Evolutionary conservation across 1,284 basidiomycete genomes (phyloP).

Genomic region (Porodaedalea pini): DNA sequence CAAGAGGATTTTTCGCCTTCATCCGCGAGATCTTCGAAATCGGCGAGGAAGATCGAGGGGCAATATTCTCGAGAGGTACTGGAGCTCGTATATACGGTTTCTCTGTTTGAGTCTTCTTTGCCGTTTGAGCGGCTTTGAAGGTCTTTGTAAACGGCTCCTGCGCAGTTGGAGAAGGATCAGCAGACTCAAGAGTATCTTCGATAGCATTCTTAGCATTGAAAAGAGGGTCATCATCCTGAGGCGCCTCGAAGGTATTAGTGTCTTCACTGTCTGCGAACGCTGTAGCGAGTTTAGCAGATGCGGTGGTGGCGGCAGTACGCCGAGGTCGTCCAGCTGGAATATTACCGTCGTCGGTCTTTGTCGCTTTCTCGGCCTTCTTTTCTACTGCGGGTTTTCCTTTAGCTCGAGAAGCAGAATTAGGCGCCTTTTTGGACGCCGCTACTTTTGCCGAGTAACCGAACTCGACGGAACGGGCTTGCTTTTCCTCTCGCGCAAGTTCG

Average conservation of each 20-base stretch:
- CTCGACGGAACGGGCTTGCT: too few relatives aligned
- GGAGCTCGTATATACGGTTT: neutral
- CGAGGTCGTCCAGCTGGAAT: neutral
- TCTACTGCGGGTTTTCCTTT: neutral
- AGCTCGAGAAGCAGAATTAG: neutral
- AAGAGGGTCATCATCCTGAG: neutral
- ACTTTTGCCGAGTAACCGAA: too few relatives aligned
- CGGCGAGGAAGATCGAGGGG: conserved; percentile 7
- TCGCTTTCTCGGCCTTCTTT: neutral
- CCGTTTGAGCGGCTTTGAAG: neutral
- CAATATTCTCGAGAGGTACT: neutral
- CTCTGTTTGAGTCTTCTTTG: neutral
- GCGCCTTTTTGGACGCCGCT: neutral
- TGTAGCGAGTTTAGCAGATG: neutral
- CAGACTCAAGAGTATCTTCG: neutral
- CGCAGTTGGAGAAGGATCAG: neutral
- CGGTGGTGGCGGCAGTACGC: neutral
- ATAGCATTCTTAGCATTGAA: neutral
- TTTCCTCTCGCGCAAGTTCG: neutral
- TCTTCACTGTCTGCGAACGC: neutral
- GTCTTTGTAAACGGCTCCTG: neutral
- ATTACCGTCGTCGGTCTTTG: neutral
- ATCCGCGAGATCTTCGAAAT: conserved; percentile 9
- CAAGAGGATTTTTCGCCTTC: conserved; percentile 7
- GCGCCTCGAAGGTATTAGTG: neutral